Evolutionary conservation across 192 early-diverging fungal species (phyloP), one percentile per base, ranked within the genome.

Genomic region (Entomortierella parvispora): DNA sequence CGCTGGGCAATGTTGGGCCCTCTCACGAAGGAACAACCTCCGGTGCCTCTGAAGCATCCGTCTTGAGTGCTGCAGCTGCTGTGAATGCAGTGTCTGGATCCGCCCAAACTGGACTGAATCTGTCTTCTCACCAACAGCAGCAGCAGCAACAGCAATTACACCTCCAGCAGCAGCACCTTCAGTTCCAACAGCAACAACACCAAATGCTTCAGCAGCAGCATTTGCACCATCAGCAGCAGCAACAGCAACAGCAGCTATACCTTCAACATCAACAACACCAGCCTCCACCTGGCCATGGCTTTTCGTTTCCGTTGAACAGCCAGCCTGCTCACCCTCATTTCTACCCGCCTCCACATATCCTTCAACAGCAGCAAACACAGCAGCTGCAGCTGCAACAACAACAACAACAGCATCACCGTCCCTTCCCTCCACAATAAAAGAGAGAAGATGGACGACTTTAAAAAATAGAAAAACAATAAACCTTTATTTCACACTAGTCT

Each of bases 191-290:
- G 23, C 52, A 57, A 44, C 57, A 69, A 43, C 31, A 40, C 6
- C 59, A 69, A 12, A 28, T 40, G 4, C 67, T 61, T 22, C 57
- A 45, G 0, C 67, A 69, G 31, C 57, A 59, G 17, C 65, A 68
- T 3, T 18, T 32, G 32, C 54, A 33, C 14, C 54, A 43, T 28
- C 48, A 43, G 26, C 51, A 40, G 28, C 62, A 65, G 18, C 40
- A 52, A 29, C 62, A 65, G 34, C 32, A 28, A 34, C 62, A 65
- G 42, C 47, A 48, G 37, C 67, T 60, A 11, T 46, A 52, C 6
- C 50, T 51, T 23, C 67, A 69, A 18, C 57, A 58, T 5, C 67
- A 69, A 42, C 65, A 68, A 15, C 67, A 56, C 8, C 31, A 33
- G 54, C n/a, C n/a, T 29, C 32, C 32, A 9, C 37, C 5, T 9